Evolutionary conservation across 1,284 basidiomycete genomes (phyloP).

Genomic region (Austroboletus niveus): DNA sequence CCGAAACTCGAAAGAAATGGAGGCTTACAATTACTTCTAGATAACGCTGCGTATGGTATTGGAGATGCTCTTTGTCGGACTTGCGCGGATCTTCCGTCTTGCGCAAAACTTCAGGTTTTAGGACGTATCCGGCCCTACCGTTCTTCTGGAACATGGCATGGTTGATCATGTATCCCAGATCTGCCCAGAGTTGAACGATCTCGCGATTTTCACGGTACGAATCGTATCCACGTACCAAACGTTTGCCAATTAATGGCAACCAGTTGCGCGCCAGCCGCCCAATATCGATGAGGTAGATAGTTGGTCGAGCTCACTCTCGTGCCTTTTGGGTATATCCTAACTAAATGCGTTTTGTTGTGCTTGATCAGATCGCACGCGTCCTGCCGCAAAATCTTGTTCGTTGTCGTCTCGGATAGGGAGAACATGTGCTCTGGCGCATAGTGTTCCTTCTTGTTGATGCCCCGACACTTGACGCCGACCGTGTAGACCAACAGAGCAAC

Average conservation of each 20-base stretch:
- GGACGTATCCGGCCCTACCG: slow-evolving; percentile 82
- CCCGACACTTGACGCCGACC: slow-evolving; percentile 92
- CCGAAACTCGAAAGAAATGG: neutral
- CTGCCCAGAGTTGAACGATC: slow-evolving; percentile 37
- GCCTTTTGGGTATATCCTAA: slow-evolving; percentile 89
- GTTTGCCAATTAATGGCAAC: slow-evolving; percentile 99
- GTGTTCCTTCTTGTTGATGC: slow-evolving; percentile 85
- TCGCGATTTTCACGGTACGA: too few relatives aligned
- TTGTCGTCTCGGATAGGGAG: slow-evolving; percentile 87
- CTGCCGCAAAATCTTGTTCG: slow-evolving; percentile 63
- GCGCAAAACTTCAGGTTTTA: slow-evolving; percentile 84
- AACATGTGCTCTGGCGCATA: slow-evolving; percentile 92
- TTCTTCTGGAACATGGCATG: slow-evolving; percentile 93
- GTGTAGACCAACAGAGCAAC: slow-evolving; percentile 89
- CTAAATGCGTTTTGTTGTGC: slow-evolving; percentile 85
- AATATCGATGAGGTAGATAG: slow-evolving; percentile 87
- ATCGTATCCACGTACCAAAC: slow-evolving; percentile 55
- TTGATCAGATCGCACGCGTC: slow-evolving; percentile 77
- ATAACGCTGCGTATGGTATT: slow-evolving; percentile 55
- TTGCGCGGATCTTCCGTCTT: slow-evolving; percentile 51
- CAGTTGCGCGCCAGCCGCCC: slow-evolving; percentile 90
- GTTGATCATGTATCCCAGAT: slow-evolving; percentile 88
- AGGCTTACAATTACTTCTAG: slow-evolving; percentile 61
- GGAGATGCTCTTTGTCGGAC: slow-evolving; percentile 60
- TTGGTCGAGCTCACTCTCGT: slow-evolving; percentile 83